Conservation (phyloP, 75 land plant genomes). For the Picea sitchensis region DNA sequence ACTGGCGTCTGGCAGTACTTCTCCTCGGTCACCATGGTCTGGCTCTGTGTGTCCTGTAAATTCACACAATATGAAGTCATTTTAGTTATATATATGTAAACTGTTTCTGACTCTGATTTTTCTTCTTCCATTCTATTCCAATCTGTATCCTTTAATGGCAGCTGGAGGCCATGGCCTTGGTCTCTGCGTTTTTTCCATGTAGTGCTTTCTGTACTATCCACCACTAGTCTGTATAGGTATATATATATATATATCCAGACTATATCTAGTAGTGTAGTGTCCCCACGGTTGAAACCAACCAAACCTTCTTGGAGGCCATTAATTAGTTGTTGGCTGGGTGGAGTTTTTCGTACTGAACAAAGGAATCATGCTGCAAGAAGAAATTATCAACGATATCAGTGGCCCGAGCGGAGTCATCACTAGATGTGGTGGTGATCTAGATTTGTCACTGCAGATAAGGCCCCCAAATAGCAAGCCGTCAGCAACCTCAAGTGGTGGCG, state of each 20-base stretch:
- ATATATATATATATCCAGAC: no score
- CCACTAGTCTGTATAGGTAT: no score
- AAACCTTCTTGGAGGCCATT: neutral
- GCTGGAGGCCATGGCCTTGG: neutral
- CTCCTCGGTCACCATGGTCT: neutral
- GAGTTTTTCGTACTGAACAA: neutral
- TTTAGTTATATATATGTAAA: neutral
- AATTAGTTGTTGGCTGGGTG: neutral
- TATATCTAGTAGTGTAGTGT: conserved; percentile 2
- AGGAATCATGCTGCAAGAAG: neutral
- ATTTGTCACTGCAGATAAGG: conserved; percentile 13
- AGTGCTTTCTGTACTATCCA: no score
- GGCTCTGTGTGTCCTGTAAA: conserved; percentile 6
- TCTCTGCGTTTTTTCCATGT: neutral
- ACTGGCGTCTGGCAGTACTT: no score
- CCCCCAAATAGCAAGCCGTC: conserved; percentile 5
- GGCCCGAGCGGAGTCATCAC: neutral
- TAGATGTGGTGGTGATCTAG: conserved; percentile 4
- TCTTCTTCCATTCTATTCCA: neutral
- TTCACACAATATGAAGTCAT: neutral
- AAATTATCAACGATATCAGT: neutral
- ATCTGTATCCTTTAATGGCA: neutral
- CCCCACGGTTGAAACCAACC: conserved; percentile 5
- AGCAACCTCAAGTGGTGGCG: neutral
- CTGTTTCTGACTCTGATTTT: no score